Percentiles rank a stretch among this genome's conserved stretches.
These are phyloP conservation scores for Cochlearia excelsa DNA, from an alignment of 345 rosid species.

Conservation along the genomic window DNA sequence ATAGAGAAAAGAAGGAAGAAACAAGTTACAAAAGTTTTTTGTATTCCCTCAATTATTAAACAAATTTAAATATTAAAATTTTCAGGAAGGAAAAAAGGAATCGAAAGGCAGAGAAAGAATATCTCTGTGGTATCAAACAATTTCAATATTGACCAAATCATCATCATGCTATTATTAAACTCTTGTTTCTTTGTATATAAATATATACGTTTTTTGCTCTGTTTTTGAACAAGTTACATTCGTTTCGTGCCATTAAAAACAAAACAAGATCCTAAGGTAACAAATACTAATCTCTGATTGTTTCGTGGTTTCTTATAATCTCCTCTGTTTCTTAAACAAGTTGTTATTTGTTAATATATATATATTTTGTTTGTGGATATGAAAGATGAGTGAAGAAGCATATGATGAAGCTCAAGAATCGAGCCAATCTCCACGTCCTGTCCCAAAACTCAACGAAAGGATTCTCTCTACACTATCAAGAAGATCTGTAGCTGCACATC, in stretches of 20 bases:
- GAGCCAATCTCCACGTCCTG: conserved; percentile 30
- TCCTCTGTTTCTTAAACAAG: not conserved
- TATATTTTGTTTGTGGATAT: conserved; percentile 2
- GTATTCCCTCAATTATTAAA: no score
- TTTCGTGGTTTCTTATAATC: no score
- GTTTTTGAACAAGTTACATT: conserved; percentile 23
- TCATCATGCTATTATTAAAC: conserved; percentile 36
- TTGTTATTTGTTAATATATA: no score
- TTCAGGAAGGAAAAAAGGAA: not conserved
- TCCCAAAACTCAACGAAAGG: conserved; percentile 78
- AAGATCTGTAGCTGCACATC: conserved; percentile 97
- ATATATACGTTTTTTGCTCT: conserved; percentile 1
- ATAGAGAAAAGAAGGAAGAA: not conserved
- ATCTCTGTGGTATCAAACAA: conserved; percentile 26
- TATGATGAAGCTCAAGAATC: conserved; percentile 33
- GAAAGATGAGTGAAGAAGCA: conserved; percentile 48
- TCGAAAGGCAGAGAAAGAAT: conserved; percentile 35
- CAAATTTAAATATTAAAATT: no score
- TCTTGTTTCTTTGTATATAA: conserved; percentile 12
- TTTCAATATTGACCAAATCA: conserved; percentile 30
- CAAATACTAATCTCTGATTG: conserved; percentile 6
- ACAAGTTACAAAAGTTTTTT: no score
- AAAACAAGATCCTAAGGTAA: conserved; percentile 25
- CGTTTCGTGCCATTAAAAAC: conserved; percentile 12
- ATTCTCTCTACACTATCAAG: conserved; percentile 89